Conservation (phyloP, 2,329 filamentous ascomycete genomes). For the Aspergillus pseudoviridinutans region DNA sequence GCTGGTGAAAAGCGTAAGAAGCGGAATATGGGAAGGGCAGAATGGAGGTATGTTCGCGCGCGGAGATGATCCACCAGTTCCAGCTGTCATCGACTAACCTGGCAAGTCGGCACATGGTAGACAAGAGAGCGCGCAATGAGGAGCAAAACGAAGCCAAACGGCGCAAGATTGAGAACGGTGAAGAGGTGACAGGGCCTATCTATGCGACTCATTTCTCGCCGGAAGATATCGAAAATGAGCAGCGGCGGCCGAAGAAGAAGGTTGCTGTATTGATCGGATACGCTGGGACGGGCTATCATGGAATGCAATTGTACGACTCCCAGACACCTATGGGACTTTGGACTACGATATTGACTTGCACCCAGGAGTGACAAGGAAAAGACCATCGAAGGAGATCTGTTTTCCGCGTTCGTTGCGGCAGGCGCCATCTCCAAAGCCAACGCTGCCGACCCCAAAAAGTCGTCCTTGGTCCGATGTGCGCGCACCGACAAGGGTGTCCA, state of each 20-base stretch:
- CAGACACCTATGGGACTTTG: background rate
- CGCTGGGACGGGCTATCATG: conserved; percentile 92
- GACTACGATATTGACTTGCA: background rate
- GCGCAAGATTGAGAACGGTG: conserved; percentile 48
- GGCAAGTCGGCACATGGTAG: conserved; percentile 49
- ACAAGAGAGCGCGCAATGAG: conserved; percentile 51
- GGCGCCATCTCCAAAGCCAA: conserved; percentile 96
- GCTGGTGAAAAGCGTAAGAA: conserved; percentile 53
- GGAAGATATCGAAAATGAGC: conserved; percentile 84
- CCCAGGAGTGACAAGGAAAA: conserved; percentile 60
- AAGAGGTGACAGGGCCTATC: conserved; percentile 42
- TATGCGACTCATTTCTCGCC: conserved; percentile 60
- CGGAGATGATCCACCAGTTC: background rate
- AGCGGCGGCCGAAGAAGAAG: conserved; percentile 87
- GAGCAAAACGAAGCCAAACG: conserved; percentile 54
- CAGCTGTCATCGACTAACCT: conserved; percentile 42
- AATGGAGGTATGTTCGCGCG: conserved; percentile 55
- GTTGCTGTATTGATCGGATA: conserved; percentile 95
- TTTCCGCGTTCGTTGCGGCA: conserved; percentile 83
- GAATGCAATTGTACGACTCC: conserved; percentile 72
- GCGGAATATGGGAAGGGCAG: conserved; percentile 62
- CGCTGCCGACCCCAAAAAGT: conserved; percentile 94
- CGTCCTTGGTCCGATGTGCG: conserved; percentile 86
- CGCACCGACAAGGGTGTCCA: conserved; percentile 97
- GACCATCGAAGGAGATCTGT: conserved; percentile 94